Percentiles rank a stretch among this genome's conserved stretches.
Conservation (phyloP, 176 grass and related monocot genomes). For the Melocanna baccifera region DNA sequence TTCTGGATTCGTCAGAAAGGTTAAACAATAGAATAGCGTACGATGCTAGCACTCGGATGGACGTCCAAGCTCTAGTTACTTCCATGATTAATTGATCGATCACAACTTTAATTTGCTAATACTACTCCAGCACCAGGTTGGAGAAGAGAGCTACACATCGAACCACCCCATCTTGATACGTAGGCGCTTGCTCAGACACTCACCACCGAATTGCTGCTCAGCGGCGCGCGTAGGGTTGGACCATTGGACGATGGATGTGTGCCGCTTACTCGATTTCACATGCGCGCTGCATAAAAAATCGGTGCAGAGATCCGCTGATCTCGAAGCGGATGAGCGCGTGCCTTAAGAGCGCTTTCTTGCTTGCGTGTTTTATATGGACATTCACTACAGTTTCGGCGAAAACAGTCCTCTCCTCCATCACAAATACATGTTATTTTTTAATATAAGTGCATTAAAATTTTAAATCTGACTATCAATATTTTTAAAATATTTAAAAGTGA, state of each 20-base stretch:
- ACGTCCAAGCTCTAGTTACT: background rate
- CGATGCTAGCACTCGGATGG: rapidly evolving
- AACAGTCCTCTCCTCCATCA: too few relatives aligned
- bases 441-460: too few relatives aligned
- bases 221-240: background rate
- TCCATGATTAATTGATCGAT: too few relatives aligned
- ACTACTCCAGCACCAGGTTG: background rate
- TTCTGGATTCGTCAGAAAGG: background rate
- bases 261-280: background rate
- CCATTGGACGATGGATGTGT: background rate
- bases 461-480: too few relatives aligned
- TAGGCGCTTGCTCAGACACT: background rate
- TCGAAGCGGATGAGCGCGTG: background rate
- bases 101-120: background rate
- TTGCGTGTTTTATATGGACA: background rate
- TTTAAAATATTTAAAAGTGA: too few relatives aligned
- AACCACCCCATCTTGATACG: background rate
- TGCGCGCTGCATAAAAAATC: background rate
- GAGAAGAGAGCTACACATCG: background rate
- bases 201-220: background rate
- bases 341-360: background rate
- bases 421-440: too few relatives aligned
- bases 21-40: rapidly evolving
- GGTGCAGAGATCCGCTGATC: background rate
- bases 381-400: background rate